Conservation (phyloP, 441 rosid genomes). For the Hura crepitans region DNA sequence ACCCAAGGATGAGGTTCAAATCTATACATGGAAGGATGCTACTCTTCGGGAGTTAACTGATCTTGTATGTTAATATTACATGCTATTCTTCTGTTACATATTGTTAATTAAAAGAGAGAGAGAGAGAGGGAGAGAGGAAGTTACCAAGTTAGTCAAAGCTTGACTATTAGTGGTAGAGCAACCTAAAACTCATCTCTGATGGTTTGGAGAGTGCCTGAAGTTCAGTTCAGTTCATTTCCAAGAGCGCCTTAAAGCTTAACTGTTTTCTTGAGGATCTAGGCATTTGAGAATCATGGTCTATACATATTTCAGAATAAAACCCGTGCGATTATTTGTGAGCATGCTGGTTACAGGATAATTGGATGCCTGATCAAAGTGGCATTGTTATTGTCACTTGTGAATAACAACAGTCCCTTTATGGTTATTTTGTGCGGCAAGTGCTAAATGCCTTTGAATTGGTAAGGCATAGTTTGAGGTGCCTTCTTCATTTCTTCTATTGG, state of each 20-base stretch:
- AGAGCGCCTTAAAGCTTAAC: not conserved
- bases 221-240: not conserved
- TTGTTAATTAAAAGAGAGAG: not conserved
- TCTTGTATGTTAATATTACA: slow-evolving; percentile 44
- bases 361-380: not conserved
- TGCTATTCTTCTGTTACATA: not conserved
- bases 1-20: slow-evolving; percentile 97
- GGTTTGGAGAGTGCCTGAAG: not conserved
- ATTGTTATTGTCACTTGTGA: not conserved
- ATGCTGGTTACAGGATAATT: not conserved
- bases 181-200: not conserved
- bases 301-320: not conserved
- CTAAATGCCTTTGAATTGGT: no score
- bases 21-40: slow-evolving; percentile 98
- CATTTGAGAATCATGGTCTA: not conserved
- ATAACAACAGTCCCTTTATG: not conserved
- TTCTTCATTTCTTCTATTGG: not conserved
- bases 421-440: not conserved
- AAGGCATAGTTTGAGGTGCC: not conserved
- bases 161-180: not conserved
- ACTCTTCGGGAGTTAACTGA: slow-evolving; percentile 85
- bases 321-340: not conserved
- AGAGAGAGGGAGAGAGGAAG: no score
- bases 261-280: not conserved
- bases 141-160: no score